Conservation (phyloP, 208 protist genomes). For the Wallacemonas sp. region DNA sequence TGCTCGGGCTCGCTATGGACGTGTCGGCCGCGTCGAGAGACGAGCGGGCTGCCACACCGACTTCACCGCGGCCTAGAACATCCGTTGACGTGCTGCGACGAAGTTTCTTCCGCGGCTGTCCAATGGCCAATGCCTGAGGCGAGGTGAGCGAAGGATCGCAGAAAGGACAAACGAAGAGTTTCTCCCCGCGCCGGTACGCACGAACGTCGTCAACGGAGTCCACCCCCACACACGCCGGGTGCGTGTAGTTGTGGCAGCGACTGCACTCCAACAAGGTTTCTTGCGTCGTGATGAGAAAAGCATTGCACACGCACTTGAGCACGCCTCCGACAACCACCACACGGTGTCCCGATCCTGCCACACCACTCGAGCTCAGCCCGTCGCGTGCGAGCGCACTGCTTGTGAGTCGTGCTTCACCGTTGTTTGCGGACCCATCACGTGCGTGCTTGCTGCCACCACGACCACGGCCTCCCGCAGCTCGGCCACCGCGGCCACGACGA, state of each 20-base stretch:
- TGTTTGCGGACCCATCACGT: too few relatives aligned
- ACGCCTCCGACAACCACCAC: conserved; percentile 43
- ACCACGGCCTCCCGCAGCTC: not conserved
- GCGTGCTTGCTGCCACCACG: not conserved
- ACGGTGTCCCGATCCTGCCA: too few relatives aligned
- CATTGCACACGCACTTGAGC: conserved; percentile 72
- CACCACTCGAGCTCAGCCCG: too few relatives aligned
- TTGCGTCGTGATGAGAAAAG: conserved; percentile 54
- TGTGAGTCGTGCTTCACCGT: too few relatives aligned
- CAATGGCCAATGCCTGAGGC: too few relatives aligned
- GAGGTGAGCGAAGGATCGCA: conserved; percentile 22
- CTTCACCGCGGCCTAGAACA: too few relatives aligned
- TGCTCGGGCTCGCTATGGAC: too few relatives aligned
- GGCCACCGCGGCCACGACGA: not conserved
- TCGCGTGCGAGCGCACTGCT: too few relatives aligned
- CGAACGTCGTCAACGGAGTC: conserved; percentile 50
- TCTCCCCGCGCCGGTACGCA: conserved; percentile 23
- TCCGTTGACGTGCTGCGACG: not conserved
- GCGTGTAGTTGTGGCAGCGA: conserved; percentile 69
- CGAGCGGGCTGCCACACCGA: too few relatives aligned
- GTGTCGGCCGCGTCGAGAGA: too few relatives aligned
- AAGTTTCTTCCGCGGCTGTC: too few relatives aligned
- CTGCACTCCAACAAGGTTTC: conserved; percentile 72
- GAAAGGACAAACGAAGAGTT: conserved; percentile 62
- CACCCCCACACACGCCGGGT: conserved; percentile 76